Evolutionary conservation across 495 filamentous ascomycete species (phyloP), one percentile per base, ranked within the genome.

Genomic region (Penicillium tannophilum): DNA sequence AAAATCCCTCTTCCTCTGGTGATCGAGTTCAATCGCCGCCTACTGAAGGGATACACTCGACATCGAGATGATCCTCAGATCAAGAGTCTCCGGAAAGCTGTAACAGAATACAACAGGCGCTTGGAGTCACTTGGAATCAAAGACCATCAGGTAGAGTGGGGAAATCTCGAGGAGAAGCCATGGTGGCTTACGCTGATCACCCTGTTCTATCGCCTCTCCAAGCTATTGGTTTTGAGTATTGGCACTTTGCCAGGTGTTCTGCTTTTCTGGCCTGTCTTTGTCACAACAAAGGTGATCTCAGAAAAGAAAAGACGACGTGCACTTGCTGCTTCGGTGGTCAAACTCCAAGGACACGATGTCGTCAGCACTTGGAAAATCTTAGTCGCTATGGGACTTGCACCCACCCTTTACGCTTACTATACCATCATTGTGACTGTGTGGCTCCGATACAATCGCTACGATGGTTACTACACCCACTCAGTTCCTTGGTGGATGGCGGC

Each of bases 361-460:
- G 91, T 98, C 76, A 91, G 92, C 0, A 97, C 93, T 1, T 98
- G 94, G 94, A 98, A 98, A 72, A 82, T 98, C 14, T 86, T 98
- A 9, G 92, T 97, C n/a, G 84, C 93, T 33, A 80, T 97, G 67
- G 91, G 86, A 16, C 84, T 98, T 62, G 90, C 92, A 9, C 94
- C 94, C 1, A 75, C 90, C 8, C 79, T 96, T 4, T 97, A 97
- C 72, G 86, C 87, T 54, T 79, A 86, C 51, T 97, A 96, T 70
- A 89, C 89, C 4, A 72, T 82, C 19, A 54, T 88, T 23, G 81
- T 96, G 35, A 89, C 87, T 3, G 83, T 81, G 66, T 90, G 86
- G 86, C 89, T 90, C 16, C 88, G 88, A 64, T 79, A 82, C 61
- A 91, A 95, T 69, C 85, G 90, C 31, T 77, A 92, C 11, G 85